Evolutionary conservation across 352 stramenopile genomes (phyloP).

Genomic region (Phytophthora europaea): DNA sequence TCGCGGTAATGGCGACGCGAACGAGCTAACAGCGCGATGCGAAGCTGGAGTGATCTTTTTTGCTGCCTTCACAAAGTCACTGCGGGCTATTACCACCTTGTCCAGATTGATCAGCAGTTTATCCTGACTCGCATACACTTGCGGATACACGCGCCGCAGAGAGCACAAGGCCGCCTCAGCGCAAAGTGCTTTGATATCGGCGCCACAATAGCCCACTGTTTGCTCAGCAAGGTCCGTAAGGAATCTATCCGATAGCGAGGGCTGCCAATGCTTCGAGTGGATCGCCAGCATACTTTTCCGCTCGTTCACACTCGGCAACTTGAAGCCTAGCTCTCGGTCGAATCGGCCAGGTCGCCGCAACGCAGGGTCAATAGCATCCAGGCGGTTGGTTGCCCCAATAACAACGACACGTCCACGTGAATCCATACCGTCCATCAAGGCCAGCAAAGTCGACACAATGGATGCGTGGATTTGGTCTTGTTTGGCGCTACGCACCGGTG

Average conservation of each 20-base stretch:
- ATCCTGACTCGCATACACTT: conserved; percentile 87
- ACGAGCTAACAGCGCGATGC: conserved; percentile 72
- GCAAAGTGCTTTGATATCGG: conserved; percentile 93
- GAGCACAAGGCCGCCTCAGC: conserved; percentile 91
- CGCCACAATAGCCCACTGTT: conserved; percentile 92
- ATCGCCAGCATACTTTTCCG: conserved; percentile 91
- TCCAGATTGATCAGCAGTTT: conserved; percentile 83
- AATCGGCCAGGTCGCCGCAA: conserved; percentile 95
- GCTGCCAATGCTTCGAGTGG: conserved; percentile 91
- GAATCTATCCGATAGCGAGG: conserved; percentile 65
- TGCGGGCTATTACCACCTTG: conserved; percentile 76
- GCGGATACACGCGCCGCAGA: conserved; percentile 86
- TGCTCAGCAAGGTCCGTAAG: conserved; percentile 82
- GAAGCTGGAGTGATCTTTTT: conserved; percentile 89
- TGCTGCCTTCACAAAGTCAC: conserved; percentile 76
- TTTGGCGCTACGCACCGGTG: conserved; percentile 92
- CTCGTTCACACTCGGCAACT: conserved; percentile 85
- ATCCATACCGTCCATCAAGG: conserved; percentile 94
- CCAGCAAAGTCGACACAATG: conserved; percentile 94
- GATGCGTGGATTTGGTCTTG: conserved; percentile 95
- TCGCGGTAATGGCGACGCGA: conserved; percentile 79
- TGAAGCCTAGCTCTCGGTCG: conserved; percentile 93
- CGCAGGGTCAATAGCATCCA: conserved; percentile 96
- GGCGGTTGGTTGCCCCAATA: conserved; percentile 98
- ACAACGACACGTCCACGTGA: conserved; percentile 94